Base-by-base conservation (phyloP, 2,329 filamentous ascomycete genomes). In the Orbilia brochopaga region DNA sequence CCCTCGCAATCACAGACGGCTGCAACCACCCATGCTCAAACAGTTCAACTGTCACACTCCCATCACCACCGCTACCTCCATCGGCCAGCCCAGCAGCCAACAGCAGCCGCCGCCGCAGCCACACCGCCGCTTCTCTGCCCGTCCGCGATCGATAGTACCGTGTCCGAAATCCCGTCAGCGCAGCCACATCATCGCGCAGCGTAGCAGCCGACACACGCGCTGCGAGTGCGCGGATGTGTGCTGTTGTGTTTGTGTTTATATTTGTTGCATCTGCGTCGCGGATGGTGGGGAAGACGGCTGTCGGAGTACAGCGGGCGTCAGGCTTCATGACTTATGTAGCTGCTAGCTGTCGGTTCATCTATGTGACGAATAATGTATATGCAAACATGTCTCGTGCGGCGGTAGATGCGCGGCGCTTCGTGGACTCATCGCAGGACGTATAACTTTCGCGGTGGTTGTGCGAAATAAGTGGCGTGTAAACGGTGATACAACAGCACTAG, bases 1-100 rank as follows among this genome's bases (percentile, higher is more conserved):
- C 90, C 2, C 88, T 92, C 24, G 91, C 92, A 78, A 97, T 94
- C 78, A 97, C 88, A 74, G 88, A 92, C 80, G 89, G 88, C 78
- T 97, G 93, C 74, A 89, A 88, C 92, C 92, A 97, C 0, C 87
- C 80, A 79, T 97, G 93, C 50, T 83, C 80, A 79, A 97, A 96
- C 75, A 85, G 85, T 79, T 87, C 82, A 1, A 73, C 67, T 1
- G 67, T 61, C 0, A 55, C 46, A 17, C 59, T 42, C 5, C 7
- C 21, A 51, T 5, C 15, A 44, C 40, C 17, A 44, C 19, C 19
- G 15, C 15, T 17, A 19, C 17, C 19, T 10, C 7, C 4, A 21
- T 23, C 19, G 15, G 21, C 17, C 19, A 5, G 44, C 17, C 6
- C 3, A 19, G 15, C 15, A n/a, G n/a, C 48, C 8, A n/a, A 27